Evolutionary conservation across 2,329 filamentous ascomycete species (phyloP), one percentile per base, ranked within the genome.

Genomic region (Alternaria brassicicola): DNA sequence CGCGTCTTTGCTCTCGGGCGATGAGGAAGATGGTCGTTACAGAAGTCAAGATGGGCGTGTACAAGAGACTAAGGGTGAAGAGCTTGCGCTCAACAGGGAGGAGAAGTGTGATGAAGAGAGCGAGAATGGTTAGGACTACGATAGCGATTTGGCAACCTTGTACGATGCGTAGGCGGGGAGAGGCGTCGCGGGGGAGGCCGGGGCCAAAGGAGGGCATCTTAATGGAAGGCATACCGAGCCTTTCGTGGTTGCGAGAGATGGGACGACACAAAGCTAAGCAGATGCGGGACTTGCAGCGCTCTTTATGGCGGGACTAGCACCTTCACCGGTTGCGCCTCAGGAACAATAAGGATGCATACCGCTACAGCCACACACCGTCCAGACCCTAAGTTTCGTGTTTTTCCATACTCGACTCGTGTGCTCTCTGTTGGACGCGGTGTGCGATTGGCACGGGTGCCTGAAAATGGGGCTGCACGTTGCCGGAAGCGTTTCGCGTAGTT

Each of bases 51-150:
- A 72, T 63, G 28, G 67, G 55, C 15, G 62, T 57, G 46, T 65
- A 70, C 21, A 71, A 64, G 4, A 71, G 62, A 19, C 67, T 62
- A 42, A 71, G 68, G 1, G 67, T 69, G 52, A 72, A 71, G 6
- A 55, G 47, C 49, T 65, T 67, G 50, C 62, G 59, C 52, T 62
- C 62, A 30, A 42, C 46, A 1, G 67, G 69, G n/a, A 70, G 46
- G 9, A 69, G 53, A 33, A 64, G 59, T 23, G 66, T 57, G 38
- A 68, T 51, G 35, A 70, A 57, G 12, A 55, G 54, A n/a, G 61
- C 62, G 21, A 70, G 4, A 6, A 53, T n/a, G 5, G 61, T 65
- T n/a, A 68, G 47, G 35, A 30, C 9, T 26, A 63, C 49, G 28
- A 71, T 55, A 35, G 52, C 30, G 19, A 67, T 26, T 36, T 71